A percentile compares a stretch with the other conserved stretches of the same genome.
phyloP scores from a whole-genome alignment of 257 asterid species.

The Penstemon barbatus region DNA sequence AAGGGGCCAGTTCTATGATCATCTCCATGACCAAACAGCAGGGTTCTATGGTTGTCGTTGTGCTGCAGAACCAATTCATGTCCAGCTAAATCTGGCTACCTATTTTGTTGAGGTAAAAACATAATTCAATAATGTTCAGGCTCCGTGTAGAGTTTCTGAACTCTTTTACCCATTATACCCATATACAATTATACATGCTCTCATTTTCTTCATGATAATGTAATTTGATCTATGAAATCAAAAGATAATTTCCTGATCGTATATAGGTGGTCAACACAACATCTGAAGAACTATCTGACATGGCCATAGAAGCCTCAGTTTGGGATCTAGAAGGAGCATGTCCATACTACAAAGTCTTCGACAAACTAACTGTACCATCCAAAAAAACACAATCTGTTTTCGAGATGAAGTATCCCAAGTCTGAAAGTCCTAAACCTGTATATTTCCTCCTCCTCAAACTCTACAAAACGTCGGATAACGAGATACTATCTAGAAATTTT shows the following conservation, averaged over 20 bases:
- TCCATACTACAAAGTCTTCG: slow-evolving; percentile 58
- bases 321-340: slow-evolving; percentile 84
- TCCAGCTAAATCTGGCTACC: slow-evolving; percentile 81
- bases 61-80: slow-evolving; percentile 95
- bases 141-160: background rate
- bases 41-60: slow-evolving; percentile 95
- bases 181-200: background rate
- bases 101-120: slow-evolving; percentile 71
- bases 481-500: slow-evolving; percentile 82
- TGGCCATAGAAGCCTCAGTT: slow-evolving; percentile 77
- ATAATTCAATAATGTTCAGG: background rate
- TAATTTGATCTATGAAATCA: slow-evolving; percentile 5
- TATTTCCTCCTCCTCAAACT: slow-evolving; percentile 95
- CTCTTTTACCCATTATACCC: background rate
- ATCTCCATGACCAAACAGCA: slow-evolving; percentile 95
- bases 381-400: slow-evolving; percentile 55
- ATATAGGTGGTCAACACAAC: slow-evolving; percentile 74
- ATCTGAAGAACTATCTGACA: slow-evolving; percentile 49
- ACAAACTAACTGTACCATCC: slow-evolving; percentile 63
- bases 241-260: background rate
- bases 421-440: slow-evolving; percentile 62
- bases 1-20: slow-evolving; percentile 96
- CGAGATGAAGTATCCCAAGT: slow-evolving; percentile 81
- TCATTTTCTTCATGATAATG: background rate
- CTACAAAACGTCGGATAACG: slow-evolving; percentile 47